Base-by-base conservation (phyloP, 2,329 filamentous ascomycete species). In the Aureobasidium namibiae region DNA sequence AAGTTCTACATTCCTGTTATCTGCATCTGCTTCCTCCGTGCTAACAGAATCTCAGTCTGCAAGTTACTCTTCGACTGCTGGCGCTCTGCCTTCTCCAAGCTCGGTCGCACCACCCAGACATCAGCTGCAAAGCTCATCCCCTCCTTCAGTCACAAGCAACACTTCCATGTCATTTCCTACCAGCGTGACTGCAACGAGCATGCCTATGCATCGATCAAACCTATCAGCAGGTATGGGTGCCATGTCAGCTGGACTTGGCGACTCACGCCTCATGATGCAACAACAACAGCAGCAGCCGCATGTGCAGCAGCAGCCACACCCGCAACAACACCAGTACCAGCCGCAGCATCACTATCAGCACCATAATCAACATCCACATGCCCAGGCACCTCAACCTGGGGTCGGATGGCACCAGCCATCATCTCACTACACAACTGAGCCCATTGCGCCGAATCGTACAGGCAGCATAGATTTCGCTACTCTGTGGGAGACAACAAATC, bases 31-130 rank as follows among this genome's bases (percentile, higher is more conserved):
- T 45, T 24, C 29, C 21, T 33, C 14, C 52, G 42, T 45, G 45
- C 58, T 63, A 54, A 60, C 44, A 18, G 16, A 39, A 31, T 21
- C 13, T 62, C 66, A 86, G 83, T 86, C 84, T 66, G 84, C 84
- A 61, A 86, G 82, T 70, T 87, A 86, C 69, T 83, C 84, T n/a
- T 86, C 84, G 39, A 86, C 83, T 21, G 83, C 84, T 59, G 74
- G 75, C 44, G 69, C 73, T 41, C 70, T 78, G 61, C 75, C 74
- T 48, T 67, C 70, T 41, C 44, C 46, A 42, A 36, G 56, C 42
- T 52, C 41, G 31, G 56, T 45, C 48, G 62, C 46, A 62, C 64
- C 36, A 62, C 66, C 57, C 63, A 61, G 52, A 64, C 64, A 61
- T 63, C 68, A 54, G 64, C 76, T 62, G 61, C 60, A 56, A 54